phyloP scores from a whole-genome alignment of 257 asterid species.

The Solanum megistacrolobum region DNA sequence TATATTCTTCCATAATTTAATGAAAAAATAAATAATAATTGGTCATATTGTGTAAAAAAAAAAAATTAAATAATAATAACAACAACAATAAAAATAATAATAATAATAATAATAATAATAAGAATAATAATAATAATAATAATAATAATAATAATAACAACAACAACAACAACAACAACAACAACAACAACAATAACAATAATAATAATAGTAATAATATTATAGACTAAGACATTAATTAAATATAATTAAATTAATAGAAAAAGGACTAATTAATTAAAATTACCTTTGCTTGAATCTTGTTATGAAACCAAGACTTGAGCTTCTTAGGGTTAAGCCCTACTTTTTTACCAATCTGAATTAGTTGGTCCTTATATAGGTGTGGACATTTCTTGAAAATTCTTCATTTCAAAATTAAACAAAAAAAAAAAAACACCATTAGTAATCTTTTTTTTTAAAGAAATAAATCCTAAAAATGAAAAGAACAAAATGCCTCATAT shows the following conservation, averaged over 20 bases:
- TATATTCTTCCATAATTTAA: no score
- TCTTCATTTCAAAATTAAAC: constrained; percentile 17
- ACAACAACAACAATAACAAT: no score
- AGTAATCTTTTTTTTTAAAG: no score
- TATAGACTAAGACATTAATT: not conserved
- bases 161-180: no score
- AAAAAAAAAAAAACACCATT: not conserved
- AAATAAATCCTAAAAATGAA: not conserved
- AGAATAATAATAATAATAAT: no score
- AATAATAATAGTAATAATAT: no score
- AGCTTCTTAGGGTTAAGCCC: constrained; percentile 51
- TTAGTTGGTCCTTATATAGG: constrained; percentile 46
- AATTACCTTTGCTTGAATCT: constrained; percentile 47
- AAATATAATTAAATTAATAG: not conserved
- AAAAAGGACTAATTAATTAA: not conserved
- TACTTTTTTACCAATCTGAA: constrained; percentile 31
- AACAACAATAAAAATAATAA: no score
- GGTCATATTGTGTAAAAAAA: no score
- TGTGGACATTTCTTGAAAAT: constrained; percentile 45
- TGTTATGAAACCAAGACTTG: constrained; percentile 67
- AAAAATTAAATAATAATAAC: no score
- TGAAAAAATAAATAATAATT: no score
- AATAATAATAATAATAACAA: no score
- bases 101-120: no score
- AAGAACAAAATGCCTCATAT: not conserved